These are phyloP conservation scores for Gossypium rotundifolium DNA, from an alignment of 345 rosid genomes.

Conservation along the genomic window DNA sequence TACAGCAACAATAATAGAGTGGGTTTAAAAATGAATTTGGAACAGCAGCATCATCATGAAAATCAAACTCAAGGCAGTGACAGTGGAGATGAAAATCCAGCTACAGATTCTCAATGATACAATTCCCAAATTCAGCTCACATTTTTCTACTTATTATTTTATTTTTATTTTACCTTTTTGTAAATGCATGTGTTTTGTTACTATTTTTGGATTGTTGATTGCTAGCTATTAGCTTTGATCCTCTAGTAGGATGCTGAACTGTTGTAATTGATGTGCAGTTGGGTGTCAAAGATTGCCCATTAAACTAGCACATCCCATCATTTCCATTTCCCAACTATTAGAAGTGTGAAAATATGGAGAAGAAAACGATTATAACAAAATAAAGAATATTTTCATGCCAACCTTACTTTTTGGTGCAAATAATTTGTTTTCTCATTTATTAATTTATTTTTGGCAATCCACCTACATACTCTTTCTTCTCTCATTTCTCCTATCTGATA, in stretches of 20 bases:
- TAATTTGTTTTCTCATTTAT: background rate
- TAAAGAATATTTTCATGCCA: background rate
- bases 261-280: background rate
- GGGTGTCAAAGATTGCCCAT: background rate
- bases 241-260: background rate
- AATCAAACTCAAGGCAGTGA: constrained; percentile 39
- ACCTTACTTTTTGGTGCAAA: too few relatives aligned
- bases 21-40: constrained; percentile 58
- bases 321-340: too few relatives aligned
- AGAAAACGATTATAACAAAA: background rate
- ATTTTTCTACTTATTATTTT: background rate
- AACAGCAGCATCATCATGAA: constrained; percentile 39
- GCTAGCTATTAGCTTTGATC: background rate
- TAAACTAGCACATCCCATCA: too few relatives aligned
- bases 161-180: background rate
- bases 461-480: too few relatives aligned
- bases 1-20: constrained; percentile 22
- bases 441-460: too few relatives aligned
- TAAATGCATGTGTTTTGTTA: background rate
- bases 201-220: background rate
- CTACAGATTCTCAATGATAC: constrained; percentile 29
- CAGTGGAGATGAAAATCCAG: constrained; percentile 47
- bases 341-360: background rate
- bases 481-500: too few relatives aligned
- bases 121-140: background rate